These are phyloP conservation scores for Melocanna baccifera DNA, from an alignment of 176 grass and related monocot genomes.

Conservation along the genomic window DNA sequence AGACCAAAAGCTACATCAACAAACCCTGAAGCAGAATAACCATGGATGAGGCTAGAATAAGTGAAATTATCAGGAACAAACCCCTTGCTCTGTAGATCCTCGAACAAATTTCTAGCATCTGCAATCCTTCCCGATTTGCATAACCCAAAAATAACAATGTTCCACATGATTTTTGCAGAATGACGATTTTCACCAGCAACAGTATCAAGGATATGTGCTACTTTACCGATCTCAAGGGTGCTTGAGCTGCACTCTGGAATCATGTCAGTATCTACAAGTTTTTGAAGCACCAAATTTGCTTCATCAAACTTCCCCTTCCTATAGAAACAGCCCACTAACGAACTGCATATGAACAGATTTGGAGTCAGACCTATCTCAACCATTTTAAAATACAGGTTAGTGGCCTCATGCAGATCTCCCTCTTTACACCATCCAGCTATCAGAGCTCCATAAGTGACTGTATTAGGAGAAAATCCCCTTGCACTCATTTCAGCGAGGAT, in stretches of 20 bases:
- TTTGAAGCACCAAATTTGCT: conserved; percentile 78
- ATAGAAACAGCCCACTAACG: conserved; percentile 74
- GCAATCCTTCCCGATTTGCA: conserved; percentile 73
- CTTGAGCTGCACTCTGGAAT: conserved; percentile 55
- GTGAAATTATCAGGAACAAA: conserved; percentile 78
- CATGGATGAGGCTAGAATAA: conserved; percentile 86
- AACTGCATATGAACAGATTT: conserved; percentile 73
- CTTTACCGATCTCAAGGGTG: conserved; percentile 36
- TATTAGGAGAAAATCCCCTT: conserved; percentile 62
- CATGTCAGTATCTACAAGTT: conserved; percentile 51
- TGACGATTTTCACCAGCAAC: conserved; percentile 38
- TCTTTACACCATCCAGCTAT: conserved; percentile 90
- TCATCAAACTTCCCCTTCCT: conserved; percentile 79
- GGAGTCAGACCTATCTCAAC: conserved; percentile 58
- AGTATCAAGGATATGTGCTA: conserved; percentile 38
- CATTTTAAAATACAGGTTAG: conserved; percentile 74
- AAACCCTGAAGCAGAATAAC: conserved; percentile 60
- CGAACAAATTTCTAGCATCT: conserved; percentile 66
- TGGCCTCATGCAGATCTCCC: conserved; percentile 66
- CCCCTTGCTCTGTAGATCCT: conserved; percentile 49
- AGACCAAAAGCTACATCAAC: conserved; percentile 70
- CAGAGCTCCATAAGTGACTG: conserved; percentile 75
- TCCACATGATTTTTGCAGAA: conserved; percentile 75
- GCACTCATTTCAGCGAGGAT: conserved; percentile 51
- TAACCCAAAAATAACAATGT: conserved; percentile 80